Base-by-base conservation (phyloP, 192 early-diverging fungal species). In the Mortierella antarctica region DNA sequence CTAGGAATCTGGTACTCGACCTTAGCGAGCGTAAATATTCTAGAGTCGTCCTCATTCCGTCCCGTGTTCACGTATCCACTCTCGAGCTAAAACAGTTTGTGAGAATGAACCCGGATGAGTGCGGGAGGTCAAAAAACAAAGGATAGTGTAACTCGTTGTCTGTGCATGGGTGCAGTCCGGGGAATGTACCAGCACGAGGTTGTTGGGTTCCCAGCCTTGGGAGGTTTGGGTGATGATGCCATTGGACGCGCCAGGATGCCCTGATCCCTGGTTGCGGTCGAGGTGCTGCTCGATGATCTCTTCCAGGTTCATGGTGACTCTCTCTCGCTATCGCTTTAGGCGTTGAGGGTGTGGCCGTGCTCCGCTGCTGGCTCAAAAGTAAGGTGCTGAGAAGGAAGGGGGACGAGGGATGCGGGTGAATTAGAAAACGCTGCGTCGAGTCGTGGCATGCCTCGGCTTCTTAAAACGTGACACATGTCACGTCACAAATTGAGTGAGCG, bases 1-100 rank as follows among this genome's bases (percentile, higher is more conserved):
- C 89, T 92, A 11, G 96, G 93, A 66, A 97, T 92, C 53, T 91
- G 89, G 66, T 97, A 97, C 73, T 97, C 94, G 57, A 99, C 96
- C 39, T 88, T 88, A 82, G 95, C 96, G 21, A 99, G 87, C 8
- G 89, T 87, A 70, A 99, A 99, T 64, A 94, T 90, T 45, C 79
- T 82, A 10, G 73, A 70, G 42, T 88, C 87, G 45, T 86, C 73
- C 7, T 90, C 84, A 1, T 70, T 70, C 54, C 88, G 75, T 12
- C 87, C 87, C 41, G 86, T 78, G 42, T 83, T 86, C n/a, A 90
- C 86, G 66, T 87, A 90, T 15, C 89, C 87, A 21, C 83, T 87
- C 67, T 87, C 86, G 44, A 89, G 82, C 86, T 87, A 75, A 49
- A 62, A n/a, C 56, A n/a, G 12, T 18, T 21, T 57, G 23, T 44